phyloP scores from a whole-genome alignment of 306 rosid genomes.

The Sphenostylis stenocarpa region DNA sequence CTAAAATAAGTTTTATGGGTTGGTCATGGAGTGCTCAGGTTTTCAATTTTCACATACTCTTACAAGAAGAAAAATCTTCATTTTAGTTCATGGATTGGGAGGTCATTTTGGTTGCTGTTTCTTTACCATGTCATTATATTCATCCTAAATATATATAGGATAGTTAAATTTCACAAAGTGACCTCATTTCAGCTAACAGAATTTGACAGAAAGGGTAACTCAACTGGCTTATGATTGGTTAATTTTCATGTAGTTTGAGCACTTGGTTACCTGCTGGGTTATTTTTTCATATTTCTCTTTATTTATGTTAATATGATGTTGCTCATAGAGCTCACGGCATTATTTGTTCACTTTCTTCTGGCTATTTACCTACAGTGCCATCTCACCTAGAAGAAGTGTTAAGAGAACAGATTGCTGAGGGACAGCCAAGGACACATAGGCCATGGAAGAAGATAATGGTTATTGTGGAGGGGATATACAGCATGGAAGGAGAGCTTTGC shows the following conservation, averaged over 20 bases:
- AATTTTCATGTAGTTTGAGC: neutral
- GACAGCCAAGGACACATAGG: slow-evolving; percentile 91
- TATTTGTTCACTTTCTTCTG: slow-evolving; percentile 14
- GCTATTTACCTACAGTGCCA: slow-evolving; percentile 57
- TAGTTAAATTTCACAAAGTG: slow-evolving; percentile 12
- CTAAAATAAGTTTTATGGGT: neutral
- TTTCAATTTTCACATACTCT: neutral
- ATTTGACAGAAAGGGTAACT: neutral
- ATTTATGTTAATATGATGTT: neutral
- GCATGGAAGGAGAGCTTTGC: slow-evolving; percentile 98
- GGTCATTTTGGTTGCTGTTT: neutral
- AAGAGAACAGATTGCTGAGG: slow-evolving; percentile 91
- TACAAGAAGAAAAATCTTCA: neutral
- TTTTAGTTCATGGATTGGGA: neutral
- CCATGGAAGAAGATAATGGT: slow-evolving; percentile 96
- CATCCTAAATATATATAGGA: neutral
- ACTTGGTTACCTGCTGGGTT: neutral
- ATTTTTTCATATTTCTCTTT: neutral
- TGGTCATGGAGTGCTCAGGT: neutral
- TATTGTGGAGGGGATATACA: slow-evolving; percentile 91
- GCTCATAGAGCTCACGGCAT: neutral
- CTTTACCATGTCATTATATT: neutral
- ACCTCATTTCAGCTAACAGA: slow-evolving; percentile 3
- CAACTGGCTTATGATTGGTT: slow-evolving; percentile 13
- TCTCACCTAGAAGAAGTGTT: slow-evolving; percentile 81